These are phyloP conservation scores for Microstroma glucosiphilum DNA, from an alignment of 1,284 basidiomycete genomes.

Conservation along the genomic window DNA sequence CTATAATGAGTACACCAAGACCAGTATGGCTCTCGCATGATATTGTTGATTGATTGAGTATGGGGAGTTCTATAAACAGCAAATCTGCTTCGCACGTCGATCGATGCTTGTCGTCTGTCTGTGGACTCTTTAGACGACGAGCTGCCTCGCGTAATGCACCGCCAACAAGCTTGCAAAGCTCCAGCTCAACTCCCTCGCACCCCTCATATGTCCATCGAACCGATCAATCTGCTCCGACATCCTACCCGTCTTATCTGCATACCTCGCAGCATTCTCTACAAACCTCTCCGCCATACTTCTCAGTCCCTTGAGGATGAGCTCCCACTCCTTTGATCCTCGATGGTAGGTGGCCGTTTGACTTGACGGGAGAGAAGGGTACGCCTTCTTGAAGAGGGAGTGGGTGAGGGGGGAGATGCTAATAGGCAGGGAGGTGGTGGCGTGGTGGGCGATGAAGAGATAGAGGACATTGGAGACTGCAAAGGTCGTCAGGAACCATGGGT, in stretches of 20 bases:
- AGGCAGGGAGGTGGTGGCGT: neutral
- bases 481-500: conserved; percentile 28
- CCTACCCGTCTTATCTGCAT: conserved; percentile 11
- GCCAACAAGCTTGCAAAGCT: conserved; percentile 11
- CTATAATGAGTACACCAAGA: too few relatives aligned
- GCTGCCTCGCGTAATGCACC: neutral
- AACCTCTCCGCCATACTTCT: conserved; percentile 18
- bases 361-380: neutral
- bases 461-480: conserved; percentile 20
- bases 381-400: conserved; percentile 12
- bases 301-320: conserved; percentile 14
- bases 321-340: conserved; percentile 14
- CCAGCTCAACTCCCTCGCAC: conserved; percentile 16
- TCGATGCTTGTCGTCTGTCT: too few relatives aligned
- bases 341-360: conserved; percentile 5
- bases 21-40: too few relatives aligned
- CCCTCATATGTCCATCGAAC: conserved; percentile 16
- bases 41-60: too few relatives aligned
- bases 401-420: conserved; percentile 12
- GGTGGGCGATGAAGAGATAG: conserved; percentile 15
- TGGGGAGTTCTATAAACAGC: too few relatives aligned
- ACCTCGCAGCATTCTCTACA: conserved; percentile 14
- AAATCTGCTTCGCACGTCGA: too few relatives aligned
- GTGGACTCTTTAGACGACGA: neutral
- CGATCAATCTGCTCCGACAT: conserved; percentile 28